Evolutionary conservation across 2,329 filamentous ascomycete species (phyloP), one percentile per base, ranked within the genome.

Genomic region (Lasiodiplodia sp.): DNA sequence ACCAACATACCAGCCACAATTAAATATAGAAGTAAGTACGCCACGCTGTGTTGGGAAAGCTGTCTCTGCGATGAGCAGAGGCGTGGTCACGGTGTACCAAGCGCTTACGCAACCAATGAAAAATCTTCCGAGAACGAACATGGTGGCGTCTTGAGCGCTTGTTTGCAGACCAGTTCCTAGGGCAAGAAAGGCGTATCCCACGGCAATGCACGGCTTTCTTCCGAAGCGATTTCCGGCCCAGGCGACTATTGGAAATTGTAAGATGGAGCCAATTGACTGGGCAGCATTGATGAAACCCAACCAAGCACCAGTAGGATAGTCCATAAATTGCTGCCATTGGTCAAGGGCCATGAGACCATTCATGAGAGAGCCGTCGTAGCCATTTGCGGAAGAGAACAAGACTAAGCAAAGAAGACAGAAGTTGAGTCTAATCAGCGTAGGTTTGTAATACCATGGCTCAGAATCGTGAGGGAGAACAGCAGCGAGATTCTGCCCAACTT

Each of bases 271-370:
- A 7, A 62, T 23, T 11, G 34, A 25, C 40, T 44, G 23, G 7
- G 74, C 52, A 74, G 70, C 21, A 72, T 72, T 12, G 75, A 21
- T n/a, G 16, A 68, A 51, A 28, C 57, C 66, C 14, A 68, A 31
- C 56, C 57, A 52, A 14, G 49, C 55, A 72, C 67, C 75, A 72
- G 68, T 76, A 70, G 67, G 75, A 72, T 12, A 74, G 73, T 62
- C 28, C 40, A 63, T 63, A 16, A 63, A 63, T 5, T 31, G 16
- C 3, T 63, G 58, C 40, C 58, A 63, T 2, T 63, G 40, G 16
- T 63, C 58, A 11, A 62, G 57, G 21, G 57, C 37, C 18, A 44
- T 37, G n/a, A 62, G 57, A 12, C 57, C 57, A 21, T 62, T 62
- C 57, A 63, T 63, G 16, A 63, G 28, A 18, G 40, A 49, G 23